Evolutionary conservation across 441 rosid genomes (phyloP).

Genomic region (Adansonia rubrostipa): DNA sequence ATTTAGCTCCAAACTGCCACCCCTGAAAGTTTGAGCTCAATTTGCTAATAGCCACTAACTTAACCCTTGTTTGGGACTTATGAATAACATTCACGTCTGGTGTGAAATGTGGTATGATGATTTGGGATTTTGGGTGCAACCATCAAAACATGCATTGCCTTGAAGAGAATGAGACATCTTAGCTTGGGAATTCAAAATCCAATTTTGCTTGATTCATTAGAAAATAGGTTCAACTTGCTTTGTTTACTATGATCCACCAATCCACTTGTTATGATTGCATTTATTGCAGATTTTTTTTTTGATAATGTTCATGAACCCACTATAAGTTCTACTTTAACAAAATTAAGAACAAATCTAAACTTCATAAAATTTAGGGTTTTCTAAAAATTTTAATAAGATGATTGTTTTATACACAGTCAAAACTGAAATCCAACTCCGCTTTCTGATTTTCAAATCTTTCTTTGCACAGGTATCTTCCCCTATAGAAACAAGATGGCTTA

Average conservation of each 20-base stretch:
- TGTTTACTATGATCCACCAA: not conserved
- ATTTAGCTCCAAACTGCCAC: no score
- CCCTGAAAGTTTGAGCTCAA: no score
- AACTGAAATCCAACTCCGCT: not conserved
- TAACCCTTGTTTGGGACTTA: no score
- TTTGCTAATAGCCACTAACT: no score
- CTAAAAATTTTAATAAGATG: not conserved
- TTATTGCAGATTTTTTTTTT: not conserved
- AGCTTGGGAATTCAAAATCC: not conserved
- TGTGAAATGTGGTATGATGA: not conserved
- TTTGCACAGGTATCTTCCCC: not conserved
- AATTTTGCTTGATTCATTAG: not conserved
- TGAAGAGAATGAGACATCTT: not conserved
- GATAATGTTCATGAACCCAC: not conserved
- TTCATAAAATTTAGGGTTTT: no score
- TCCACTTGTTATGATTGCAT: no score
- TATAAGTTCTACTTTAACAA: no score
- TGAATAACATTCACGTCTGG: not conserved
- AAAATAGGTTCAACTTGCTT: not conserved
- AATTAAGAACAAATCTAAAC: no score
- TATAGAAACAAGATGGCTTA: not conserved
- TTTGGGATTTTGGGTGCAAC: not conserved
- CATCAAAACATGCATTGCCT: not conserved
- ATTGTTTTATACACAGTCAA: not conserved
- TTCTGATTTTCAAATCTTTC: not conserved